Percentiles rank a stretch among this genome's conserved stretches.
phyloP scores from a whole-genome alignment of 1,284 basidiomycete genomes.

The Ustilago curta region DNA sequence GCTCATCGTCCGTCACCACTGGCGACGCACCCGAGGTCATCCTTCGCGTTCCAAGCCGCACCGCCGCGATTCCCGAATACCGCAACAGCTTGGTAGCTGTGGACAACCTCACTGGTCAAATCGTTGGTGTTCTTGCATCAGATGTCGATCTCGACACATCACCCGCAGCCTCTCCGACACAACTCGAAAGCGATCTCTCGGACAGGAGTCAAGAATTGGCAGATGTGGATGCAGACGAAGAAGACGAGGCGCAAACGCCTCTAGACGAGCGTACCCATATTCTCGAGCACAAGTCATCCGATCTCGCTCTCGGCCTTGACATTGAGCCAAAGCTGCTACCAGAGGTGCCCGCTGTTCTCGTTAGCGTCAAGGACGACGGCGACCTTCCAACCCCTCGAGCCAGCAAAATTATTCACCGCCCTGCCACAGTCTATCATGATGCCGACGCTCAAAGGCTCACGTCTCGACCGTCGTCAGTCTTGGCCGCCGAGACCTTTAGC shows the following conservation, averaged over 20 bases:
- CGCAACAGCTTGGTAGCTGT: slow-evolving; percentile 57
- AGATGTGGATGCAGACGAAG: slow-evolving; percentile 7
- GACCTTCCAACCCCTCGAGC: slow-evolving; percentile 15
- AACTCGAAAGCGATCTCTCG: neutral
- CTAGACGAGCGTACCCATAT: slow-evolving; percentile 15
- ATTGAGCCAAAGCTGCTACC: neutral
- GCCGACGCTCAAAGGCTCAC: slow-evolving; percentile 3
- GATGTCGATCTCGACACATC: slow-evolving; percentile 34
- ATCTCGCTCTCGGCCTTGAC: slow-evolving; percentile 1
- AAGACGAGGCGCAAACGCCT: slow-evolving; percentile 28
- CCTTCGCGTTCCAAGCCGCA: slow-evolving; percentile 7
- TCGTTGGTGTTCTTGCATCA: slow-evolving; percentile 53
- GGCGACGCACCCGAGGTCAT: slow-evolving; percentile 16
- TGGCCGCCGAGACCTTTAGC: slow-evolving; percentile 54
- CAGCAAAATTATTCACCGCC: slow-evolving; percentile 17
- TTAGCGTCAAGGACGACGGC: neutral
- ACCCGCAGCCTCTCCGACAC: neutral
- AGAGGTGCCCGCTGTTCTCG: neutral
- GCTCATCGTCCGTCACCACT: slow-evolving; percentile 15
- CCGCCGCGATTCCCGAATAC: slow-evolving; percentile 21
- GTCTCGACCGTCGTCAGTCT: slow-evolving; percentile 21
- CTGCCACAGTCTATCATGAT: slow-evolving; percentile 39
- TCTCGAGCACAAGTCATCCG: neutral
- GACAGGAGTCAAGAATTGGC: slow-evolving; percentile 9
- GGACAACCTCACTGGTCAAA: slow-evolving; percentile 57